Evolutionary conservation across 1,139 yeast genomes (phyloP).

Genomic region (Diutina siamensis): DNA sequence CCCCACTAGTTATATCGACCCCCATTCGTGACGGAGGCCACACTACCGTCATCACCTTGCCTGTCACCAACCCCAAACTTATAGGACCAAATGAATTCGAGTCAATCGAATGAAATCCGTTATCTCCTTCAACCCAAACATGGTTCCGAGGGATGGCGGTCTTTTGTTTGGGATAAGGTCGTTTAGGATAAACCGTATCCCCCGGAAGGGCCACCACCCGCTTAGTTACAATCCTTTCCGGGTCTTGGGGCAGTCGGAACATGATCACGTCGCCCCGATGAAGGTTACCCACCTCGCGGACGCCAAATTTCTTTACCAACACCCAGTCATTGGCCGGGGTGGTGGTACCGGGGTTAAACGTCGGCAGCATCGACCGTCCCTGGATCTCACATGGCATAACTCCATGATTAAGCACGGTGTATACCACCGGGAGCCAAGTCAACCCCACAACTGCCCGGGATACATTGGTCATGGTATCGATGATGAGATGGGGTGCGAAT

Average conservation of each 20-base stretch:
- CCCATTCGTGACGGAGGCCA: conserved; percentile 51
- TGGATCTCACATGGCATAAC: conserved; percentile 67
- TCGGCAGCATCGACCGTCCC: conserved; percentile 85
- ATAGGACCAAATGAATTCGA: conserved; percentile 81
- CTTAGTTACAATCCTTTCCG: conserved; percentile 63
- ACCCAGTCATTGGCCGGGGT: conserved; percentile 56
- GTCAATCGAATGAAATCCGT: conserved; percentile 69
- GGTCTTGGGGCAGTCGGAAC: conserved; percentile 68
- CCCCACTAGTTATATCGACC: background rate
- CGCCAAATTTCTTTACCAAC: conserved; percentile 53
- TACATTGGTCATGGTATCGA: no score
- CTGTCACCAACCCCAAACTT: conserved; percentile 65
- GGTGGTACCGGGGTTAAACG: conserved; percentile 56
- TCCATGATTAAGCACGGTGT: conserved; percentile 59
- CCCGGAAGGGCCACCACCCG: conserved; percentile 68
- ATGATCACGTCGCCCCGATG: conserved; percentile 63
- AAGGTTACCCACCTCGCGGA: conserved; percentile 35
- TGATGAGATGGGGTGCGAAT: no score
- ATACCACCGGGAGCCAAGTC: conserved; percentile 72
- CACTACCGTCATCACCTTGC: conserved; percentile 52
- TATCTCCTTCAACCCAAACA: conserved; percentile 93
- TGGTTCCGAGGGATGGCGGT: conserved; percentile 68
- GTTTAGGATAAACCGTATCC: conserved; percentile 46
- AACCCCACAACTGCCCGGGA: conserved; percentile 9
- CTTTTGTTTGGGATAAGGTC: conserved; percentile 51